Base-by-base conservation (phyloP, 345 rosid species). In the Sapria himalayana region DNA sequence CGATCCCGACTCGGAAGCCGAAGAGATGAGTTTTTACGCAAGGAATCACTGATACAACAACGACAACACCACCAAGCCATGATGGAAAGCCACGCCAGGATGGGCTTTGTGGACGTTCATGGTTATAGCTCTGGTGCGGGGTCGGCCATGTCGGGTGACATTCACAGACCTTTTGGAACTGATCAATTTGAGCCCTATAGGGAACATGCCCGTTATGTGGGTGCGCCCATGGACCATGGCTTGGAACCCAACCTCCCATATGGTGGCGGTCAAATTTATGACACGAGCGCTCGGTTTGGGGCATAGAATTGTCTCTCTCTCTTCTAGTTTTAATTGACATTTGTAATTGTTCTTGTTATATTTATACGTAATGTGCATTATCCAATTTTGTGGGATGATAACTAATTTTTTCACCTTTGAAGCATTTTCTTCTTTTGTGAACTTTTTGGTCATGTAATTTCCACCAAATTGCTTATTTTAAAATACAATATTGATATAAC, bases 21-120 rank as follows among this genome's bases (percentile, higher is more conserved):
- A 12, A 73, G 81, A 57, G 92, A 76, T 22, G 95, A 76, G 40
- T 54, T 73, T 53, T 73, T 79, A 21, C 61, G 57, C 33, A 76
- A 73, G 43, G 95, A 76, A 56, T 76, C 71, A 31, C 69, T 51
- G 31, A 63, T 63, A 13, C 54, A 81, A 3, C 92, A 67, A 50
- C 78, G 71, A 17, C 71, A 70, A 46, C 79, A 67, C 54, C 75
- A 67, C 52, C 71, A 76, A 21, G 32, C 56, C 12, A 22, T 59
- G 51, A 57, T 60, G 22, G 78, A 67, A 16, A 63, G 44, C 41
- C 63, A 70, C 47, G 65, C 65, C 9, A 49, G 59, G 13, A 33
- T 45, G 64, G 72, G 50, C 41, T 48, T 57, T 1, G 58, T 34
- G 17, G 68, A 62, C 46, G 61, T 67, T 25, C 81, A 49, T 45